Evolutionary conservation across 1,284 basidiomycete species (phyloP).

Genomic region (Sutorius eximius): DNA sequence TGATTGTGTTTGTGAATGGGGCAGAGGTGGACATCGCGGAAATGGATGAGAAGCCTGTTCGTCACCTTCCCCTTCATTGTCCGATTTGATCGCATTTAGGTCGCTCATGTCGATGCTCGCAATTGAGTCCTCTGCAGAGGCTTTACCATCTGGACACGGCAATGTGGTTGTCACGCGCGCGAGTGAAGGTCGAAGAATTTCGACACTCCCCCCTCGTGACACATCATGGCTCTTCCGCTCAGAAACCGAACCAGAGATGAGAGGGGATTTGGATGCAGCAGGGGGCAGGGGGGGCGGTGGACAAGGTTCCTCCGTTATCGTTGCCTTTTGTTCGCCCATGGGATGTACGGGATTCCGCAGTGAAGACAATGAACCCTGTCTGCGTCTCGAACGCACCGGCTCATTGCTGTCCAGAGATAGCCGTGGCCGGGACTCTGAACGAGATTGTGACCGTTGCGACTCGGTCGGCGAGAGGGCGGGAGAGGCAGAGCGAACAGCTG

Average conservation of each 20-base stretch:
- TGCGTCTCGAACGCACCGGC: constrained; percentile 18
- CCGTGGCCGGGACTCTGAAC: constrained; percentile 19
- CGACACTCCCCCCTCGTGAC: constrained; percentile 17
- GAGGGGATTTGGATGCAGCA: constrained; percentile 6
- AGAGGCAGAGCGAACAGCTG: constrained; percentile 18
- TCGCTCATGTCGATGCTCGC: constrained; percentile 34
- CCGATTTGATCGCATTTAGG: constrained; percentile 30
- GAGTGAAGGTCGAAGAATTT: constrained; percentile 20
- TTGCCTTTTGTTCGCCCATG: constrained; percentile 6
- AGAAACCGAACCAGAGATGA: constrained; percentile 5
- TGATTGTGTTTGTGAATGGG: constrained; percentile 14
- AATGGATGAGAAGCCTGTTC: constrained; percentile 26
- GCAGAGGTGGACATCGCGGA: constrained; percentile 29
- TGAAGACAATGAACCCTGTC: constrained; percentile 33
- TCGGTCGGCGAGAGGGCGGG: constrained; percentile 22
- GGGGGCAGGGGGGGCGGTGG: neutral
- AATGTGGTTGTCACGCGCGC: constrained; percentile 8
- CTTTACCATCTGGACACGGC: constrained; percentile 3
- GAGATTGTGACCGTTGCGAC: constrained; percentile 19
- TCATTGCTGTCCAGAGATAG: constrained; percentile 20
- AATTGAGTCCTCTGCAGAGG: constrained; percentile 26
- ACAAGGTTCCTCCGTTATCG: constrained; percentile 22
- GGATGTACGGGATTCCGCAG: constrained; percentile 29
- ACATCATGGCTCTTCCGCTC: constrained; percentile 11
- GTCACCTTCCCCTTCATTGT: constrained; percentile 31